Evolutionary conservation across 2,329 filamentous ascomycete species (phyloP), one percentile per base, ranked within the genome.

Genomic region (Xenoacremonium recifei): DNA sequence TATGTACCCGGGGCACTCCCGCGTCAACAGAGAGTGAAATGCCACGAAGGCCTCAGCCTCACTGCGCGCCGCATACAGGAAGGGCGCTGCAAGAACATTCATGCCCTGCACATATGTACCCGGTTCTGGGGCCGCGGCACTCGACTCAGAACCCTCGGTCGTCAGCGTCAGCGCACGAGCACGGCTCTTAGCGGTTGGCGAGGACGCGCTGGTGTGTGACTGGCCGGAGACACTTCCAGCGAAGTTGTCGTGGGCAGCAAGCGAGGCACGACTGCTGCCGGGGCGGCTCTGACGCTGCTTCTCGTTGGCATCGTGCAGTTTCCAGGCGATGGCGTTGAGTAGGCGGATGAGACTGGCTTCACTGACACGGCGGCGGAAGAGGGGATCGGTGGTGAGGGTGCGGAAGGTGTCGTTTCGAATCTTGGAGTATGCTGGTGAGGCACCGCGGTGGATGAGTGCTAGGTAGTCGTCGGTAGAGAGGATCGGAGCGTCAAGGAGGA

Each of bases 381-480:
- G 80, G n/a, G 92, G 91, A 60, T 99, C 93, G 38, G 92, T 96
- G 21, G 93, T 93, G 40, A 99, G 76, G 1, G 93, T 99, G 56
- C 93, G 89, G 66, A 97, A 97, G 30, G 93, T 96, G 66, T 99
- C 93, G 68, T 99, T 96, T 63, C 91, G 88, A 62, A 99, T 99
- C 71, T 99, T 99, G 58, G 89, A 83, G 70, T 99, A 96, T 34
- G 90, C 91, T 1, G 92, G 91, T 3, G 92, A 97, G 18, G 92
- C 87, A 49, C 93, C 92, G 50, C 93, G 89, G 61, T 95, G 90
- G 51, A 99, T 86, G 33, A 97, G 85, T 43, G 81, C 79, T 51
- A 97, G 86, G 64, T 99, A 99, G 47, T 85, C 78, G 57, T 96
- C 88, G 44, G 93, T 96, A 33, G 84, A 79, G 49, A 96, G 73